Evolutionary conservation across 2,329 filamentous ascomycete species (phyloP).

Genomic region (Zymoseptoria pseudotritici): DNA sequence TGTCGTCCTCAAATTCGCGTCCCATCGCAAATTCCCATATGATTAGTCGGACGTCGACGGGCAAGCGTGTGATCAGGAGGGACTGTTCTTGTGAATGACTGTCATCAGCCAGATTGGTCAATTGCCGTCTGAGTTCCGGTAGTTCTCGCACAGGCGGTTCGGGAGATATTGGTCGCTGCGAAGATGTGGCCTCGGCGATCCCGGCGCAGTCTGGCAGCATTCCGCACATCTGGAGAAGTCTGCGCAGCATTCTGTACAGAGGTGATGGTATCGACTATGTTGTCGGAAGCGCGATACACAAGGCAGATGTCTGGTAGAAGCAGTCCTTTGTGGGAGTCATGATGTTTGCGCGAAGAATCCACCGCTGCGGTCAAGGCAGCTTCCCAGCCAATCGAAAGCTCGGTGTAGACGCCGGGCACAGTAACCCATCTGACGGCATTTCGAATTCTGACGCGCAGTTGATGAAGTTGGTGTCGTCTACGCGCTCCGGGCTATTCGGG

Average conservation of each 20-base stretch:
- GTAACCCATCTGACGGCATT: too few species aligned
- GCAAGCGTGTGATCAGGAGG: background rate
- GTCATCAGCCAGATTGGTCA: background rate
- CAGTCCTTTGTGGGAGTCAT: too few species aligned
- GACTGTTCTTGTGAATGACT: background rate
- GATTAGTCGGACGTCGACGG: conserved; percentile 3
- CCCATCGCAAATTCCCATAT: conserved; percentile 4
- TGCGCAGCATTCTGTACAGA: background rate
- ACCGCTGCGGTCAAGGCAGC: too few species aligned
- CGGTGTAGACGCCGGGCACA: background rate
- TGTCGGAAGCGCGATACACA: too few species aligned
- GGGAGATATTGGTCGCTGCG: too few species aligned
- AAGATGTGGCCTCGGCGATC: too few species aligned
- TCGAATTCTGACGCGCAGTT: too few species aligned
- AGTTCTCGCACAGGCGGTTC: background rate
- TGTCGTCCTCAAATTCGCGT: conserved; percentile 1
- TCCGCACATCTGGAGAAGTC: background rate
- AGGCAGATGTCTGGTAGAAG: too few species aligned
- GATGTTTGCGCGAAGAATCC: too few species aligned
- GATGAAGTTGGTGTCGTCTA: too few species aligned
- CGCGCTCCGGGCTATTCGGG: too few species aligned
- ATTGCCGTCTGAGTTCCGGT: background rate
- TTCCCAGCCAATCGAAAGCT: background rate
- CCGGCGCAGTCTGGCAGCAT: background rate
- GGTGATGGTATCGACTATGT: too few species aligned